Conservation (phyloP, 805 yeast genomes). For the Myxozyma nipponensis region DNA sequence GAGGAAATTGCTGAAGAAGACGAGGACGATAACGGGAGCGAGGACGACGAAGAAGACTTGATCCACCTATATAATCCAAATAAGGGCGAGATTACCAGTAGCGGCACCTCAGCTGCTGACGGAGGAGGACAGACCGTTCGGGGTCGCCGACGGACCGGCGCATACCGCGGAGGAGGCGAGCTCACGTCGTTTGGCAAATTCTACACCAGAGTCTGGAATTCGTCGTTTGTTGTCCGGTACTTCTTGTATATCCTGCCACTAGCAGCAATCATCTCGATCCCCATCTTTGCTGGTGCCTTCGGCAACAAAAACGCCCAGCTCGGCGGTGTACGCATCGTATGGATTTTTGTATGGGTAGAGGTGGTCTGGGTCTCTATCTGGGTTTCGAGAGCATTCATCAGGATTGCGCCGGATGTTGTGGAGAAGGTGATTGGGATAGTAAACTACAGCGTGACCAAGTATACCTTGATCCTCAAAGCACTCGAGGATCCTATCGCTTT, state of each 20-base stretch:
- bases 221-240: conserved; percentile 34
- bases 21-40: not conserved
- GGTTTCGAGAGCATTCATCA: conserved; percentile 37
- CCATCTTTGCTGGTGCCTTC: conserved; percentile 41
- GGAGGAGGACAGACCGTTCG: not conserved
- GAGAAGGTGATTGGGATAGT: conserved; percentile 35
- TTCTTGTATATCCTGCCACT: conserved; percentile 40
- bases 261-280: conserved; percentile 39
- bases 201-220: conserved; percentile 6
- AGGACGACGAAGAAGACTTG: not conserved
- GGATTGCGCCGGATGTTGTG: conserved; percentile 34
- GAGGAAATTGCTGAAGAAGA: not conserved
- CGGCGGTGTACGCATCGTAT: conserved; percentile 38
- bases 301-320: conserved; percentile 33
- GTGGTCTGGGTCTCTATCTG: conserved; percentile 40
- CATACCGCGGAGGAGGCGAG: not conserved
- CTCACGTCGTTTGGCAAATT: conserved; percentile 4
- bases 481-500: conserved; percentile 37
- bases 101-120: not conserved
- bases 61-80: not conserved
- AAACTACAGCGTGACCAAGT: conserved; percentile 35
- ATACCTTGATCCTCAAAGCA: conserved; percentile 36
- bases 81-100: not conserved
- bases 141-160: conserved; percentile 1
- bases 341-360: conserved; percentile 43